Base-by-base conservation (phyloP, 2,329 filamentous ascomycete species). In the Fusarium nodosum region DNA sequence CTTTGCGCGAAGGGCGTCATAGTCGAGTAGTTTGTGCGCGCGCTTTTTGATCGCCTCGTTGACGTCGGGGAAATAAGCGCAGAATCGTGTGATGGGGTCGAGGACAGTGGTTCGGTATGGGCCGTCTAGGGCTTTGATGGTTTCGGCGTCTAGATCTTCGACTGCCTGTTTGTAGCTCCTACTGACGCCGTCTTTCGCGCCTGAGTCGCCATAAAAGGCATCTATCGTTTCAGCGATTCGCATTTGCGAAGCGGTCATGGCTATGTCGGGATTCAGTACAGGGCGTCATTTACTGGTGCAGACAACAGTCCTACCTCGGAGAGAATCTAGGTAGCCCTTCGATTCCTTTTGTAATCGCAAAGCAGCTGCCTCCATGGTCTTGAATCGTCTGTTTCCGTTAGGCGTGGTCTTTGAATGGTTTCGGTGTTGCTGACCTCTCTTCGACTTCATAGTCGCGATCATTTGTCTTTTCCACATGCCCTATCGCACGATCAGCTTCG, bases 21-120 rank as follows among this genome's bases (percentile, higher is more conserved):
- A 99, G 82, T 99, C 97, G 73, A 98, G 92, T 60, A 98, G 91
- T 82, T 99, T 99, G 87, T 99, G 93, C 76, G 97, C 92, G 76
- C 97, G 93, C 84, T 99, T 99, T 84, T 98, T 99, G 82, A 99
- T 97, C 82, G 95, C 97, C 83, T 97, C 94, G 82, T 99, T 99
- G 78, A 99, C 94, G 79, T 99, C 96, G 34, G 96, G 95, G 81
- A 99, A 99, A 84, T 99, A 99, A 72, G 93, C 93, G 83, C 95
- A 98, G 84, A 98, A 99, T 71, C 94, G 89, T 69, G 91, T 91
- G 79, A 99, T 99, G 42, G 96, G 96, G 74, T 99, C 96, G 48
- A 99, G 87, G 30, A 99, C 96, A 8, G 96, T 98, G 44, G 92
- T 92, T 80, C 92, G 88, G 82, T 97, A 99, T 47, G 96, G 97